Evolutionary conservation across 768 basidiomycete genomes (phyloP), one percentile per base, ranked within the genome.

Genomic region (Phlegmacium glaucopus): DNA sequence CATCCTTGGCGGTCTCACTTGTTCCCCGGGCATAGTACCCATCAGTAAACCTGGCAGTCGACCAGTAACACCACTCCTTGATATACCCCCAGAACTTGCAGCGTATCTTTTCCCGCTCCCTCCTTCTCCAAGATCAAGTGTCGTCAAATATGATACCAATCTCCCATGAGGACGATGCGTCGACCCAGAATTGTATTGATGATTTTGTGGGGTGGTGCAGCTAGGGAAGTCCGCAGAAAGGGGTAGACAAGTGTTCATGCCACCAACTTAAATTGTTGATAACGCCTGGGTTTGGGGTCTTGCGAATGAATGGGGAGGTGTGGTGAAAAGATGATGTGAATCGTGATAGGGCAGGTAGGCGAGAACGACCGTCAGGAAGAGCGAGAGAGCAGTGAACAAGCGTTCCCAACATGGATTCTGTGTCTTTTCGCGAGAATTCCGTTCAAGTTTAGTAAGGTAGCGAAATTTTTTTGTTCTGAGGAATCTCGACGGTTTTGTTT

Each of bases 131-230:
- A 22, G 22, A 22, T 45, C 50, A 10, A 29, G 44, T 39, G 28
- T 42, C 44, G 26, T 68, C 50, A 1, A 68, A 39, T 0, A 66
- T 36, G 1, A 75, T 15, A 1, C 72, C 70, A 10, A 71, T 66
- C 70, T n/a, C 70, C 61, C 61, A 71, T 4, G 52, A 53, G 1
- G 69, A 69, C 1, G 67, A 72, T 0, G 72, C 68, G 44, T 72
- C 69, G 0, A 72, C 67, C 47, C 58, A 71, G 18, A 67, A 44
- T 0, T 48, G 43, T 0, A 57, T 36, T 1, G 51, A 18, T 1
- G 47, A 36, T 1, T 53, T 47, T 5, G 50, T 44, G 1, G n/a
- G n/a, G n/a, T n/a, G 50, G 59, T 9, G 61, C 57, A 3, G 37
- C 26, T 0, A 42, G n/a, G 16, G 11, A 6, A 54, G 47, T 6